These are phyloP conservation scores for Pichia deserticola DNA, from an alignment of 805 yeast species.

Conservation along the genomic window DNA sequence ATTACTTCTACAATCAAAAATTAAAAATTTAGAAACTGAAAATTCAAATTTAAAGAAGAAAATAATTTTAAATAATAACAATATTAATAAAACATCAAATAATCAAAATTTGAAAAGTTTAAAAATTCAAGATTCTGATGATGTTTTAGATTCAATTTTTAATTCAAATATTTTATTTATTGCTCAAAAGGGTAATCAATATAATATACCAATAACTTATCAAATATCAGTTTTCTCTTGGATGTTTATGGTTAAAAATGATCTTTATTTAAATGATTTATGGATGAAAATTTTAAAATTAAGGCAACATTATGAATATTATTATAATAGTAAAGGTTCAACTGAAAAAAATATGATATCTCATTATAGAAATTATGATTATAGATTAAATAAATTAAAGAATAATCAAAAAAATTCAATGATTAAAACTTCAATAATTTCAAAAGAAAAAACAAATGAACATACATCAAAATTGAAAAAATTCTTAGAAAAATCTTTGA, in stretches of 20 bases:
- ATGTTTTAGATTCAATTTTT: conserved; percentile 27
- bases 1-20: conserved; percentile 15
- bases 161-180: conserved; percentile 31
- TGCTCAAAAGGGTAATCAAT: conserved; percentile 28
- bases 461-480: conserved; percentile 28
- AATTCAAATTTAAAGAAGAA: conserved; percentile 16
- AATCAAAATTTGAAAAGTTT: conserved; percentile 3
- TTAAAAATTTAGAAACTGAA: conserved; percentile 26
- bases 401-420: conserved; percentile 5
- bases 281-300: conserved; percentile 37
- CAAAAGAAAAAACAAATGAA: conserved; percentile 22
- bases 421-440: conserved; percentile 10
- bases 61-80: background rate
- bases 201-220: conserved; percentile 31
- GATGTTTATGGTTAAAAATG: conserved; percentile 54
- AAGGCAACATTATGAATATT: conserved; percentile 31
- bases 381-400: conserved; percentile 19
- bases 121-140: conserved; percentile 10
- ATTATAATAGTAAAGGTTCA: conserved; percentile 26
- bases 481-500: conserved; percentile 24
- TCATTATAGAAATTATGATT: conserved; percentile 27
- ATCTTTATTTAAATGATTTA: conserved; percentile 44
- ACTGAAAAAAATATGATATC: conserved; percentile 24
- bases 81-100: background rate
- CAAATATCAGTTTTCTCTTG: conserved; percentile 46